These are phyloP conservation scores for Pouteria campechiana DNA, from an alignment of 179 eudicot species.

Conservation along the genomic window DNA sequence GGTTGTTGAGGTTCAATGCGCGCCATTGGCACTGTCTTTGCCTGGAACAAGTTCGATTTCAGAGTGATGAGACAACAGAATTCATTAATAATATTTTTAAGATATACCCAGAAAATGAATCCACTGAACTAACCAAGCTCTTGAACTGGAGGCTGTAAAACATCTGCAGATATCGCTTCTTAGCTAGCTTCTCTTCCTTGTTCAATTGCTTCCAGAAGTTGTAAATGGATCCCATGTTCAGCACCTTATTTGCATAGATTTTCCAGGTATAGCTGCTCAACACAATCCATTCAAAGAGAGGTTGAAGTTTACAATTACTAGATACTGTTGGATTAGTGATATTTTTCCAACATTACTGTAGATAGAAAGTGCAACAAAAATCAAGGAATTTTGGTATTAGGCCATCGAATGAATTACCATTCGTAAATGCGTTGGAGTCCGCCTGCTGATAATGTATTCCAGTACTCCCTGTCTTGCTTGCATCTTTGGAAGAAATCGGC, in stretches of 20 bases:
- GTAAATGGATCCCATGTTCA: slow-evolving; percentile 41
- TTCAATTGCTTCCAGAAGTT: slow-evolving; percentile 40
- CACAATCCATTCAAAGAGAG: too few species aligned
- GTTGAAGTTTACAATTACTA: too few species aligned
- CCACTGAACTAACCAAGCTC: slow-evolving; percentile 31
- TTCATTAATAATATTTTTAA: background rate
- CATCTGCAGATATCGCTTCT: slow-evolving; percentile 30
- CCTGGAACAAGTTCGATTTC: slow-evolving; percentile 5
- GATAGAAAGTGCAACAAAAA: too few species aligned
- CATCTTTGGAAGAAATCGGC: slow-evolving; percentile 71
- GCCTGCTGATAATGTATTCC: slow-evolving; percentile 47
- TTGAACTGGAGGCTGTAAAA: slow-evolving; percentile 37
- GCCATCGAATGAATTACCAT: slow-evolving; percentile 35
- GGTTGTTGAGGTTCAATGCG: slow-evolving; percentile 3
- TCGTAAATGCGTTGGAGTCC: slow-evolving; percentile 41
- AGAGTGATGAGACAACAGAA: background rate
- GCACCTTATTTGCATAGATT: slow-evolving; percentile 44
- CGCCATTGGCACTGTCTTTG: slow-evolving; percentile 7
- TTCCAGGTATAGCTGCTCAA: slow-evolving; percentile 65
- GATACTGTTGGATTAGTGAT: too few species aligned
- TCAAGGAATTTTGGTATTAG: too few species aligned
- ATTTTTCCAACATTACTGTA: too few species aligned
- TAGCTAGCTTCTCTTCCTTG: slow-evolving; percentile 34
- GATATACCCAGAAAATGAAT: background rate
- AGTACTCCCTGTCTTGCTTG: slow-evolving; percentile 34